A percentile compares a stretch with the other conserved stretches of the same genome.
phyloP scores from a whole-genome alignment of 192 early-diverging fungal species.

The Umbelopsis sp. region DNA sequence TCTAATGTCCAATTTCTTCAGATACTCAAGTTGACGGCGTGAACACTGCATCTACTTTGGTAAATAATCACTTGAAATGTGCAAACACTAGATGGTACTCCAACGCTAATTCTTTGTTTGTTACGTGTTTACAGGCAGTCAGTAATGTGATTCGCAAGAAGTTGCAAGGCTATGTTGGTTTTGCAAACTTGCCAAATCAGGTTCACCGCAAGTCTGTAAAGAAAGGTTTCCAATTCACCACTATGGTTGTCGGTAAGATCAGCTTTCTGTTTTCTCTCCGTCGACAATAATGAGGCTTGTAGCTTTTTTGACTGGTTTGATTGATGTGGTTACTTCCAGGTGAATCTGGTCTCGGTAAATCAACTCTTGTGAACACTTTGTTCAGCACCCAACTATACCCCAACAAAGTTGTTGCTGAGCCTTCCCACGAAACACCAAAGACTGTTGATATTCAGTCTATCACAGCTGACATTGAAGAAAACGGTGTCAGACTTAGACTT shows the following conservation, averaged over 20 bases:
- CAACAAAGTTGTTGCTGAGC: slow-evolving; percentile 71
- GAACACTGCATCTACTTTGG: neutral
- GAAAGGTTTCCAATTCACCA: slow-evolving; percentile 92
- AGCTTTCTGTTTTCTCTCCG: neutral
- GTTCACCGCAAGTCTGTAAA: slow-evolving; percentile 93
- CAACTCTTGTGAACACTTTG: slow-evolving; percentile 96
- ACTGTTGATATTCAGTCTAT: slow-evolving; percentile 80
- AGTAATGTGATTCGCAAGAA: slow-evolving; percentile 49
- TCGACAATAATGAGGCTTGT: neutral
- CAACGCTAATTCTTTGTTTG: neutral
- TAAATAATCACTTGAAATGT: neutral
- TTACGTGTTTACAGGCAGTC: neutral
- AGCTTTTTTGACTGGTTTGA: neutral
- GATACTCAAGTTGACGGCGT: slow-evolving; percentile 6
- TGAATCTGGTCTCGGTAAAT: slow-evolving; percentile 95
- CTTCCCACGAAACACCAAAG: slow-evolving; percentile 65
- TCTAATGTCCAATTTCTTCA: neutral
- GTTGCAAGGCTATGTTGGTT: slow-evolving; percentile 89
- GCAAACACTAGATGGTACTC: neutral
- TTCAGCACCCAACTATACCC: slow-evolving; percentile 91
- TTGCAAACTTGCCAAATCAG: slow-evolving; percentile 94
- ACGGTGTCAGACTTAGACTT: slow-evolving; percentile 89
- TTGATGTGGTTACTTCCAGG: slow-evolving; percentile 46
- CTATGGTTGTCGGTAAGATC: slow-evolving; percentile 89
- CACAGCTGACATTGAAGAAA: slow-evolving; percentile 94